These are phyloP conservation scores for Lippia alba DNA, from an alignment of 305 asterid species.

Conservation along the genomic window DNA sequence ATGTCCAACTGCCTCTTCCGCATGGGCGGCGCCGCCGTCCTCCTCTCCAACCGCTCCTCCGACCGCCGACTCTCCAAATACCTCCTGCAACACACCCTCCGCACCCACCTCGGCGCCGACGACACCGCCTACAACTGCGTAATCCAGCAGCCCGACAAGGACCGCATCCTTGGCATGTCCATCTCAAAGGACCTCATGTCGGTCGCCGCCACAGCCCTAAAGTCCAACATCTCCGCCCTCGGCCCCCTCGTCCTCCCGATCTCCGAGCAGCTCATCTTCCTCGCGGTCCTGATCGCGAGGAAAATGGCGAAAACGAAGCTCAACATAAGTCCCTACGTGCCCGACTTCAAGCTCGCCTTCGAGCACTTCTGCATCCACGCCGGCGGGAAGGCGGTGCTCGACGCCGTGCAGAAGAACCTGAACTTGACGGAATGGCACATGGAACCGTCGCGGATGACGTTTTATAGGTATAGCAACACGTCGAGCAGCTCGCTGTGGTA, in stretches of 20 bases:
- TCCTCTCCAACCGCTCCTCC: conserved; percentile 42
- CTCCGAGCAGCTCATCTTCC: conserved; percentile 40
- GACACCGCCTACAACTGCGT: conserved; percentile 44
- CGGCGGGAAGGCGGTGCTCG: conserved; percentile 37
- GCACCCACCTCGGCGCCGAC: conserved; percentile 51
- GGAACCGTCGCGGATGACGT: conserved; percentile 51
- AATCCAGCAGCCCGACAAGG: conserved; percentile 36
- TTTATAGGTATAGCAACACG: conserved; percentile 42
- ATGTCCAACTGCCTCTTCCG: conserved; percentile 50
- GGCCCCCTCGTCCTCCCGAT: conserved; percentile 48
- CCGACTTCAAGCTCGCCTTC: conserved; percentile 52
- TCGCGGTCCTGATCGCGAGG: conserved; percentile 21
- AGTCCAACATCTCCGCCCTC: conserved; percentile 38
- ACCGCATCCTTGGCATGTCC: conserved; percentile 33
- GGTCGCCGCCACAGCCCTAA: conserved; percentile 41
- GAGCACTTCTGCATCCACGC: conserved; percentile 48
- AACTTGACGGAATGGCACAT: conserved; percentile 28
- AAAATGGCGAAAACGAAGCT: conserved; percentile 33
- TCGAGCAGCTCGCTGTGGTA: conserved; percentile 47
- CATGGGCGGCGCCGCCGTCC: conserved; percentile 53
- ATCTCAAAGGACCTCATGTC: conserved; percentile 36
- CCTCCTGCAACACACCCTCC: conserved; percentile 38
- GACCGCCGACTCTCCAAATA: conserved; percentile 45
- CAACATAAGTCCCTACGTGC: conserved; percentile 31
- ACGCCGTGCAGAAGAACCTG: conserved; percentile 35